Evolutionary conservation across 768 basidiomycete genomes (phyloP).

Genomic region (Rhizopogon vulgaris): DNA sequence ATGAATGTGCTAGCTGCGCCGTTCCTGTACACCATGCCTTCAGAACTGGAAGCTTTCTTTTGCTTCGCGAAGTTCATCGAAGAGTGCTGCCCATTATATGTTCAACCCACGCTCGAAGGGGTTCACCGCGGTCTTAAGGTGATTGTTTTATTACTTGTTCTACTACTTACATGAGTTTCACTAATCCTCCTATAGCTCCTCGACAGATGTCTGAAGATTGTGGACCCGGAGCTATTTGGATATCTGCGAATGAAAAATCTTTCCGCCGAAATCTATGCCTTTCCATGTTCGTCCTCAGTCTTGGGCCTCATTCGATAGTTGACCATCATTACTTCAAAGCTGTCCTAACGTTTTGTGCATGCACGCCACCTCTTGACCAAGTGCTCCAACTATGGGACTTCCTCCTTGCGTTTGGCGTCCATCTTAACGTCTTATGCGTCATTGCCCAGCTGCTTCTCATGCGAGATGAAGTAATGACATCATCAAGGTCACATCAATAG

Average conservation of each 20-base stretch:
- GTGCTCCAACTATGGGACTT: slow-evolving; percentile 97
- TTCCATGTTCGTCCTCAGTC: slow-evolving; percentile 66
- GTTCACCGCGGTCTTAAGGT: slow-evolving; percentile 95
- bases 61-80: slow-evolving; percentile 97
- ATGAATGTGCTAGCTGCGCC: slow-evolving; percentile 99
- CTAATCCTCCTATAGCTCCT: slow-evolving; percentile 54
- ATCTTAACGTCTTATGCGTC: slow-evolving; percentile 93
- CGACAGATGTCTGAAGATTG: slow-evolving; percentile 85
- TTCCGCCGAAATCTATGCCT: slow-evolving; percentile 94
- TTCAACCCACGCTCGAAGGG: slow-evolving; percentile 92
- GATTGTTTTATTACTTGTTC: slow-evolving; percentile 12
- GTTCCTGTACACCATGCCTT: slow-evolving; percentile 95
- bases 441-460: slow-evolving; percentile 93
- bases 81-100: slow-evolving; percentile 91
- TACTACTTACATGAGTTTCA: neutral
- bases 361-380: slow-evolving; percentile 93
- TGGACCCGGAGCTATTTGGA: slow-evolving; percentile 80
- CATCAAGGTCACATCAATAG: slow-evolving; percentile 59
- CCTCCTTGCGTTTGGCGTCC: slow-evolving; percentile 91
- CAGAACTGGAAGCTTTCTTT: slow-evolving; percentile 96
- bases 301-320: neutral
- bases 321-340: slow-evolving; percentile 39
- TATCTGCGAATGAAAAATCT: slow-evolving; percentile 87
- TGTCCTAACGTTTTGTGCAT: slow-evolving; percentile 90
- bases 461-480: slow-evolving; percentile 83